phyloP scores from a whole-genome alignment of 306 rosid species.

The Hippophae rhamnoides region DNA sequence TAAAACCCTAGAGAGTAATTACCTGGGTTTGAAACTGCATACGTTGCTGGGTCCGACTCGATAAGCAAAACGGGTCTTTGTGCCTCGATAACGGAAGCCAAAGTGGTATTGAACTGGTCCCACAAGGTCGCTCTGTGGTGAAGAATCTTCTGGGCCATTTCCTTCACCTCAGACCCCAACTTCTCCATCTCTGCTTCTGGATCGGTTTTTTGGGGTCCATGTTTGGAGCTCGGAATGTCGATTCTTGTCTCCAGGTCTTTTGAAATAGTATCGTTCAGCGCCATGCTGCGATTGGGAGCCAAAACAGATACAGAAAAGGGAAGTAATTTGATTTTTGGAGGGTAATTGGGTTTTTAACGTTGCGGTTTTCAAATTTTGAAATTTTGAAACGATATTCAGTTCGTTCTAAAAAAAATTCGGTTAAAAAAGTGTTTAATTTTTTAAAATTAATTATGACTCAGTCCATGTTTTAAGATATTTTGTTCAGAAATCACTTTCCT shows the following conservation, averaged over 20 bases:
- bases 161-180: constrained; percentile 45
- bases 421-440: too few species aligned
- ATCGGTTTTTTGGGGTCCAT: constrained; percentile 1
- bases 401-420: too few species aligned
- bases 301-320: too few species aligned
- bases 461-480: too few species aligned
- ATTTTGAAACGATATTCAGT: neutral
- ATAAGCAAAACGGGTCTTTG: constrained; percentile 36
- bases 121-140: constrained; percentile 50
- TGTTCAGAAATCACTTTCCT: too few species aligned
- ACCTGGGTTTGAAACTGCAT: constrained; percentile 22
- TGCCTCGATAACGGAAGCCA: constrained; percentile 36
- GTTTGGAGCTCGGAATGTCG: constrained; percentile 3
- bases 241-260: constrained; percentile 16
- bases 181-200: constrained; percentile 26
- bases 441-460: too few species aligned
- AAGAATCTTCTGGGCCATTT: constrained; percentile 52
- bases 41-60: constrained; percentile 22
- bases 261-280: neutral
- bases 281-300: constrained; percentile 14
- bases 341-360: constrained; percentile 18
- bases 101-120: constrained; percentile 47
- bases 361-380: constrained; percentile 23
- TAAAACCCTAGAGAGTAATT: neutral
- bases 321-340: constrained; percentile 18